Evolutionary conservation across 208 protist species (phyloP).

Genomic region (Leptomonas seymouri): DNA sequence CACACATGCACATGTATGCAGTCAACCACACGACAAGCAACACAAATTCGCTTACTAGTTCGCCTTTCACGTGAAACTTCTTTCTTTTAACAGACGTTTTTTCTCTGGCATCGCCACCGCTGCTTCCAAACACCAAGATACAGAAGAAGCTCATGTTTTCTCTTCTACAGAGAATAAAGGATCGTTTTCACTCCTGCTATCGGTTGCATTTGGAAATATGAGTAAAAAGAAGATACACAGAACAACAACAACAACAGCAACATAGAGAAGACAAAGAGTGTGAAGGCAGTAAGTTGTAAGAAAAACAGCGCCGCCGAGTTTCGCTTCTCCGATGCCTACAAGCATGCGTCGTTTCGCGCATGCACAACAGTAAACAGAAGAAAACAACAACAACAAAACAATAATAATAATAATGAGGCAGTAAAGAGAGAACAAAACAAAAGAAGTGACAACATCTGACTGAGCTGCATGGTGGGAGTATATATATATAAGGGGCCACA

Average conservation of each 20-base stretch:
- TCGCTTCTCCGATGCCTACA: slow-evolving; percentile 8
- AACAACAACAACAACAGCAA: slow-evolving; percentile 11
- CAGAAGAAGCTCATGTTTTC: slow-evolving; percentile 11
- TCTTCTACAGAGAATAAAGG: slow-evolving; percentile 9
- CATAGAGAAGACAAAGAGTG: slow-evolving; percentile 26
- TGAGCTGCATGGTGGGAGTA: neutral
- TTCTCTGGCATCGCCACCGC: too few relatives aligned
- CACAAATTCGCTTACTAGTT: too few relatives aligned
- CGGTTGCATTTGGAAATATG: slow-evolving; percentile 18
- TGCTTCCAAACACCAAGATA: neutral
- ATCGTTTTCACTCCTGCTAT: slow-evolving; percentile 11
- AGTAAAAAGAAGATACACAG: slow-evolving; percentile 14
- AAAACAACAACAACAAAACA: slow-evolving; percentile 19
- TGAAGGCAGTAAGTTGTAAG: neutral
- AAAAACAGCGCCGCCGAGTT: slow-evolving; percentile 15
- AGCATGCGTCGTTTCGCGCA: slow-evolving; percentile 1
- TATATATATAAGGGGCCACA: neutral
- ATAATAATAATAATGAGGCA: neutral
- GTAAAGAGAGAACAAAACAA: neutral
- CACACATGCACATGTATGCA: too few relatives aligned
- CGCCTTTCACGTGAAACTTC: neutral
- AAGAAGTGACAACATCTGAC: neutral
- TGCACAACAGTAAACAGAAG: neutral
- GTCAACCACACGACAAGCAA: too few relatives aligned
- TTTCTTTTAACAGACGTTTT: too few relatives aligned